These are phyloP conservation scores for Heliocybe sulcata DNA, from an alignment of 1,284 basidiomycete genomes.

Conservation along the genomic window DNA sequence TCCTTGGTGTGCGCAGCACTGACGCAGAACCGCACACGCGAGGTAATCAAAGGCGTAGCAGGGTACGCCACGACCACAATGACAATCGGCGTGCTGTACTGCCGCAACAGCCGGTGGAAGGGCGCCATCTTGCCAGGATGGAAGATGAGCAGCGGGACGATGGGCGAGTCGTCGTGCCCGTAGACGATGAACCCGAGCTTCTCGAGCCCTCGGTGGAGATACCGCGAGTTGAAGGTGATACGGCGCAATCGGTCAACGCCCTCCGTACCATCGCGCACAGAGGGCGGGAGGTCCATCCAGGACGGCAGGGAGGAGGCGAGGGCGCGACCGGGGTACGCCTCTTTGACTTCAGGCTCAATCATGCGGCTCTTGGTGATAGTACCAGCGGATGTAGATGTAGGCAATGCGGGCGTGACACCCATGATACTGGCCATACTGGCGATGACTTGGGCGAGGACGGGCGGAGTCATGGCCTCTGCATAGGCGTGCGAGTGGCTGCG, in stretches of 20 bases:
- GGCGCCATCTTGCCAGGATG: conserved; percentile 90
- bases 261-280: conserved; percentile 75
- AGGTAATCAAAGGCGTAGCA: conserved; percentile 87
- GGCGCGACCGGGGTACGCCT: conserved; percentile 58
- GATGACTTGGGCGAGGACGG: conserved; percentile 88
- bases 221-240: conserved; percentile 93
- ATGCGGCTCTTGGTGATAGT: conserved; percentile 21
- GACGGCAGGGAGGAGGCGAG: conserved; percentile 52
- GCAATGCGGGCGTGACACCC: conserved; percentile 63
- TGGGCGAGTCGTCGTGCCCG: conserved; percentile 87
- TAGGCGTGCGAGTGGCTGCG: conserved; percentile 84
- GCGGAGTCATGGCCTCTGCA: conserved; percentile 87
- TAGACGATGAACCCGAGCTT: conserved; percentile 98
- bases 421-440: conserved; percentile 96
- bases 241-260: conserved; percentile 79
- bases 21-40: conserved; percentile 91
- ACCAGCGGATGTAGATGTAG: conserved; percentile 23
- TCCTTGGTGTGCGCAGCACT: conserved; percentile 96
- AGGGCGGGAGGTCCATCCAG: conserved; percentile 68
- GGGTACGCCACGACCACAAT: conserved; percentile 91
- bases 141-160: conserved; percentile 91
- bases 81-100: conserved; percentile 74
- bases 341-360: conserved; percentile 19
- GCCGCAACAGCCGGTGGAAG: conserved; percentile 87
- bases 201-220: conserved; percentile 81